Percentiles rank a stretch among this genome's conserved stretches.
These are phyloP conservation scores for Phaseolus lunatus DNA, from an alignment of 306 rosid species.

Conservation along the genomic window DNA sequence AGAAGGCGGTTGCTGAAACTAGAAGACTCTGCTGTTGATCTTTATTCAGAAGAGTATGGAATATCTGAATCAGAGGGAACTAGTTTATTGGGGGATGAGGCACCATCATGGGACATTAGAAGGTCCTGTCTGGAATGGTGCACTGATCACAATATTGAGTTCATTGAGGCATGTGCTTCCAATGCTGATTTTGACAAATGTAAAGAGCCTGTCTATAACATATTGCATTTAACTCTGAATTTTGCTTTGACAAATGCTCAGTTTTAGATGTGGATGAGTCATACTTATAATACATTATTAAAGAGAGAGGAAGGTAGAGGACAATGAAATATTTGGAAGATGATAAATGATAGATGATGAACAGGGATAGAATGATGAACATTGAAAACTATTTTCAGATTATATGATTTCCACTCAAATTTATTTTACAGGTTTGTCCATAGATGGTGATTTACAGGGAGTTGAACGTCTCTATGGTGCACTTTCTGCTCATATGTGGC, in stretches of 20 bases:
- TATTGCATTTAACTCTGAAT: slow-evolving; percentile 8
- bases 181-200: slow-evolving; percentile 84
- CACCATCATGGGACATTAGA: slow-evolving; percentile 60
- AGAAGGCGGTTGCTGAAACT: slow-evolving; percentile 65
- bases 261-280: slow-evolving; percentile 13
- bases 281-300: not conserved
- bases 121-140: slow-evolving; percentile 83
- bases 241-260: slow-evolving; percentile 23
- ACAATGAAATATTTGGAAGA: slow-evolving; percentile 27
- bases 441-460: slow-evolving; percentile 88
- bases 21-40: slow-evolving; percentile 56
- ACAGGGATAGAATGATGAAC: slow-evolving; percentile 6
- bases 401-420: slow-evolving; percentile 13
- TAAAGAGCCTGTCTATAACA: slow-evolving; percentile 39
- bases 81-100: slow-evolving; percentile 71
- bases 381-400: not conserved
- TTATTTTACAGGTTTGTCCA: slow-evolving; percentile 71
- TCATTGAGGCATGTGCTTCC: slow-evolving; percentile 85
- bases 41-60: slow-evolving; percentile 66
- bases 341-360: not conserved
- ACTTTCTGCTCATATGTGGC: slow-evolving; percentile 95
- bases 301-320: not conserved
- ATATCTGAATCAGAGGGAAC: slow-evolving; percentile 86
- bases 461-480: slow-evolving; percentile 88
- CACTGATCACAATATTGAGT: slow-evolving; percentile 76